phyloP scores from a whole-genome alignment of 108 stramenopile species.

The Fistulifera pelliculosa region DNA sequence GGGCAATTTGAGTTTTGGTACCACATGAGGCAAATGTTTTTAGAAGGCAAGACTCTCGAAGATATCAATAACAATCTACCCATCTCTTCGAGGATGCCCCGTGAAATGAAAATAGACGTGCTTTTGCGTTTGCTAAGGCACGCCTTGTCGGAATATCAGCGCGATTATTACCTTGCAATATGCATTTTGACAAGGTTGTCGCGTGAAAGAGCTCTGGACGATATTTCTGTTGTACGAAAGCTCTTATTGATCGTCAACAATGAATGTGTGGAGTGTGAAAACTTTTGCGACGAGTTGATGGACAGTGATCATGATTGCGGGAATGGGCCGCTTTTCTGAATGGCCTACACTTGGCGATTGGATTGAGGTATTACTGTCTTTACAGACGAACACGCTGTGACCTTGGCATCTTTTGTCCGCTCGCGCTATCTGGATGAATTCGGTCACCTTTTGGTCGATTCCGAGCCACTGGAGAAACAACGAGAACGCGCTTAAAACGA shows the following conservation, averaged over 20 bases:
- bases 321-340: constrained; percentile 13
- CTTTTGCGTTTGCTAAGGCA: constrained; percentile 38
- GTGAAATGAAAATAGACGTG: constrained; percentile 2
- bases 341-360: constrained; percentile 12
- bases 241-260: constrained; percentile 25
- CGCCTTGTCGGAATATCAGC: constrained; percentile 38
- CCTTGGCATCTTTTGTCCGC: constrained; percentile 28
- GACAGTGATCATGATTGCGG: constrained; percentile 7
- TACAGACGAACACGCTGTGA: constrained; percentile 25
- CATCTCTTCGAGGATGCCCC: background rate
- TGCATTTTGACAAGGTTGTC: constrained; percentile 20
- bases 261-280: constrained; percentile 34
- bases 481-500: constrained; percentile 8
- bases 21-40: background rate
- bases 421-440: constrained; percentile 4
- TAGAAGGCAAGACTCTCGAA: background rate
- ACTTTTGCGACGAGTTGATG: constrained; percentile 9
- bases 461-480: background rate
- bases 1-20: background rate
- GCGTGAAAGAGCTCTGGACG: constrained; percentile 20
- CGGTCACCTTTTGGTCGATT: constrained; percentile 3
- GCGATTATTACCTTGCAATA: constrained; percentile 31
- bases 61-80: background rate
- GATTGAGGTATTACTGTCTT: constrained; percentile 18
- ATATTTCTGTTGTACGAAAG: constrained; percentile 20